Percentiles rank a stretch among this genome's conserved stretches.
phyloP scores from a whole-genome alignment of 1,284 basidiomycete species.

The Rhodotorula mucilaginosa region DNA sequence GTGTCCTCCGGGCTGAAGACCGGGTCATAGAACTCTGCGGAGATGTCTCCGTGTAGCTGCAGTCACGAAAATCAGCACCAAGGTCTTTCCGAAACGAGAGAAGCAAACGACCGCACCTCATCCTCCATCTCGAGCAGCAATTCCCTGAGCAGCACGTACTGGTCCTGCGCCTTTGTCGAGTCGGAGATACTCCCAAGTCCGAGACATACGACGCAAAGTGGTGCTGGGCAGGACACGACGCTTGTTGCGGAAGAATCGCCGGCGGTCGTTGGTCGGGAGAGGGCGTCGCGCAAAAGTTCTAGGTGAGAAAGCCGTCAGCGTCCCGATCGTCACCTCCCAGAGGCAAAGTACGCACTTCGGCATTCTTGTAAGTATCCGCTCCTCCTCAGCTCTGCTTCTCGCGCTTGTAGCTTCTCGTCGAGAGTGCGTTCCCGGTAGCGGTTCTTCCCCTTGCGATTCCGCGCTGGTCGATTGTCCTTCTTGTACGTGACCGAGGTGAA shows the following conservation, averaged over 20 bases:
- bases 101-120: neutral
- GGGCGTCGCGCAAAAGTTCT: constrained; percentile 14
- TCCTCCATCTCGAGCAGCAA: constrained; percentile 24
- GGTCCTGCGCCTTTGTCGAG: constrained; percentile 38
- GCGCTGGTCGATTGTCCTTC: constrained; percentile 17
- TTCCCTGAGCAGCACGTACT: constrained; percentile 28
- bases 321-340: too few relatives aligned
- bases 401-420: constrained; percentile 20
- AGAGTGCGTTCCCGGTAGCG: constrained; percentile 27
- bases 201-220: constrained; percentile 30
- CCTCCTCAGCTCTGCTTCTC: constrained; percentile 1
- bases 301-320: neutral
- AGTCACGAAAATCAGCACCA: neutral
- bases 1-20: constrained; percentile 28
- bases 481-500: constrained; percentile 34
- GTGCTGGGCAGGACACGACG: constrained; percentile 14
- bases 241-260: neutral
- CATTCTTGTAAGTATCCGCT: constrained; percentile 22
- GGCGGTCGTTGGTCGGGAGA: neutral
- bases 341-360: constrained; percentile 8
- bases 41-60: constrained; percentile 1
- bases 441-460: constrained; percentile 31
- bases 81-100: too few relatives aligned
- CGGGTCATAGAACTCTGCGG: constrained; percentile 33
- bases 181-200: constrained; percentile 37